A percentile compares a stretch with the other conserved stretches of the same genome.
Evolutionary conservation across 176 grass and related monocot species (phyloP).

Genomic region (Cocos nucifera): DNA sequence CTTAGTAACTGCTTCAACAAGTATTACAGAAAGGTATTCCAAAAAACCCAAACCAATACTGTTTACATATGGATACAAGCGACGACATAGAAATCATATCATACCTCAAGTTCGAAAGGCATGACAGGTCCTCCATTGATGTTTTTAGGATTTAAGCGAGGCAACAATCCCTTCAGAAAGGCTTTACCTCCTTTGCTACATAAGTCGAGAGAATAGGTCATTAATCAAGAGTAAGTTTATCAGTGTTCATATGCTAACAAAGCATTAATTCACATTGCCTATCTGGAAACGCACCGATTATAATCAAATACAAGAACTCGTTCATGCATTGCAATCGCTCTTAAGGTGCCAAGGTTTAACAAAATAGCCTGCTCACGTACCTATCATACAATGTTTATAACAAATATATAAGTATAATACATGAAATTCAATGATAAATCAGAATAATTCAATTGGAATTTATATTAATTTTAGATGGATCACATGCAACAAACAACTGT

Average conservation of each 20-base stretch:
- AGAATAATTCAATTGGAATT: too few species aligned
- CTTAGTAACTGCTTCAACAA: too few species aligned
- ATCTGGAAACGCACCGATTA: conserved; percentile 47
- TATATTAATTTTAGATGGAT: too few species aligned
- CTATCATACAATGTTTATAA: conserved; percentile 35
- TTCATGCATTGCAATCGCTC: conserved; percentile 94
- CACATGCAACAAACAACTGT: too few species aligned
- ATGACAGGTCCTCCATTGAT: conserved; percentile 69
- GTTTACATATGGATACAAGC: too few species aligned
- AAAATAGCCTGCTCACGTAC: conserved; percentile 94
- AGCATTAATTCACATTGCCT: too few species aligned
- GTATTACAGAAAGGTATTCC: too few species aligned
- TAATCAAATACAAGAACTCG: conserved; percentile 90
- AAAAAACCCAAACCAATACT: too few species aligned
- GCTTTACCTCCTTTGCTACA: conserved; percentile 71
- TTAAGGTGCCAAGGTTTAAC: conserved; percentile 81
- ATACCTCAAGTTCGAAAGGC: conserved; percentile 99
- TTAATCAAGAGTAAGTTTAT: conserved; percentile 4
- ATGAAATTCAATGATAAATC: too few species aligned
- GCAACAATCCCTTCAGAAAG: conserved; percentile 62
- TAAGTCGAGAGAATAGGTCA: conserved; percentile 22
- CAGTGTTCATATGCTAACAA: not conserved
- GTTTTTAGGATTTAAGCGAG: conserved; percentile 82
- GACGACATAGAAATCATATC: not conserved
- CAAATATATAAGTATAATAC: not conserved